Evolutionary conservation across 352 stramenopile species (phyloP), one percentile per base, ranked within the genome.

Genomic region (Pythium graminicola): DNA sequence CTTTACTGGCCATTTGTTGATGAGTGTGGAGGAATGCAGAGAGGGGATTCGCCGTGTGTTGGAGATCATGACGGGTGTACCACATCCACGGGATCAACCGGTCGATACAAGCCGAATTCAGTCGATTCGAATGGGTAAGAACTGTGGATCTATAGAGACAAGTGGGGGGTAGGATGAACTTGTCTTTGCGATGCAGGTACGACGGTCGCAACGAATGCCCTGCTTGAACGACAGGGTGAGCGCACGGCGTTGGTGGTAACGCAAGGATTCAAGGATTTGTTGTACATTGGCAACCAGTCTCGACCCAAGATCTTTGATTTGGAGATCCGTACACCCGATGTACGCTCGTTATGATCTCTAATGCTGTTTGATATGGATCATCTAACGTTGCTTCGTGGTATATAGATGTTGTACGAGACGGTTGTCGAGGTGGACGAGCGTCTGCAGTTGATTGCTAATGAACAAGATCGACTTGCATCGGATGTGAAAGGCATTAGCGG

Each of bases 261-360:
- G 9, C 74, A 91, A 50, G 95, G 96, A 35, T 98, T 99, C 72
- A 74, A 75, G 33, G 96, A 99, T 70, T 67, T 99, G 47, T 77
- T 99, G 20, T 93, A 97, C 69, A 99, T 99, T 73, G 96, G 96
- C 26, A 98, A 99, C 71, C 97, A 99, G 72, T 93, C 90, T n/a
- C 85, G 97, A 20, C 91, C 92, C 9, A 89, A 98, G 66, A 99
- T 99, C 64, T 98, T 98, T 47, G 93, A 98, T 62, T 70, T 97
- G 54, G 95, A 94, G 80, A 99, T 98, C 76, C 72, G 77, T 44
- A 94, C 76, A 55, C 85, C 85, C 1, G 84, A 95, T 40, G 84
- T 95, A 64, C 16, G 57, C 41, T 17, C 23, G 8, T 3, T 50
- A 23, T 6, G 17, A 24, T 26, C 6, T 0, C 9, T 36, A 14